phyloP scores from a whole-genome alignment of 2,329 filamentous ascomycete species.

The Penicillium brevicompactum region DNA sequence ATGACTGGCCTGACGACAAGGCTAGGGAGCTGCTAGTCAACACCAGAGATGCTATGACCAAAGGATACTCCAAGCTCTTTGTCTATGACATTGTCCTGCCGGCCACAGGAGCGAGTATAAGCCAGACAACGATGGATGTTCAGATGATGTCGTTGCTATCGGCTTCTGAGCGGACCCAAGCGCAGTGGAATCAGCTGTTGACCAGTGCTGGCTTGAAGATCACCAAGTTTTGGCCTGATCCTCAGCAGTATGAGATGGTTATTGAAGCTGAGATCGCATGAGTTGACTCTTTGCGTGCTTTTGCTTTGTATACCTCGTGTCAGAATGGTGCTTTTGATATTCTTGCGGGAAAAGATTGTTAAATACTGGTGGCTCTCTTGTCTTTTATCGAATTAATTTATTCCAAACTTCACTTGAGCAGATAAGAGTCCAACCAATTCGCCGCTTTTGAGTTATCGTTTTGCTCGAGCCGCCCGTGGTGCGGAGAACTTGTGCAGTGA shows the following conservation, averaged over 20 bases:
- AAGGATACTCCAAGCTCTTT: conserved; percentile 42
- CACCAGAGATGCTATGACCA: conserved; percentile 38
- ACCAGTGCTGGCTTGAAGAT: conserved; percentile 28
- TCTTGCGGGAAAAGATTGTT: too few species aligned
- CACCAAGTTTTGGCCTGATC: conserved; percentile 32
- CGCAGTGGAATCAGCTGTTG: conserved; percentile 31
- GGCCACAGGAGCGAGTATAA: conserved; percentile 31
- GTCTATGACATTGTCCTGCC: conserved; percentile 46
- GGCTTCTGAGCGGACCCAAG: conserved; percentile 39
- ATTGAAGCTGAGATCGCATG: conserved; percentile 30
- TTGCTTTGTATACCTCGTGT: not conserved
- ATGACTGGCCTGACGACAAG: conserved; percentile 46
- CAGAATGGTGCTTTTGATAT: too few species aligned
- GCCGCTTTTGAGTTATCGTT: too few species aligned
- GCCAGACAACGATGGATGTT: conserved; percentile 38
- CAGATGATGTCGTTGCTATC: conserved; percentile 50
- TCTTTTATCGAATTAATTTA: too few species aligned
- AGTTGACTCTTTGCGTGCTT: not conserved
- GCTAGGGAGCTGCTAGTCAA: conserved; percentile 34
- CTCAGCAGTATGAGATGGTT: conserved; percentile 30
- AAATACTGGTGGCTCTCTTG: too few species aligned
- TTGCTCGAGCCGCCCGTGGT: too few species aligned
- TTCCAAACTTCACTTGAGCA: too few species aligned
- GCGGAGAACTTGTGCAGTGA: too few species aligned
- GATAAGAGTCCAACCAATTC: too few species aligned